A percentile compares a stretch with the other conserved stretches of the same genome.
Conservation (phyloP, 2,329 filamentous ascomycete genomes). For the Fusarium sp. region DNA sequence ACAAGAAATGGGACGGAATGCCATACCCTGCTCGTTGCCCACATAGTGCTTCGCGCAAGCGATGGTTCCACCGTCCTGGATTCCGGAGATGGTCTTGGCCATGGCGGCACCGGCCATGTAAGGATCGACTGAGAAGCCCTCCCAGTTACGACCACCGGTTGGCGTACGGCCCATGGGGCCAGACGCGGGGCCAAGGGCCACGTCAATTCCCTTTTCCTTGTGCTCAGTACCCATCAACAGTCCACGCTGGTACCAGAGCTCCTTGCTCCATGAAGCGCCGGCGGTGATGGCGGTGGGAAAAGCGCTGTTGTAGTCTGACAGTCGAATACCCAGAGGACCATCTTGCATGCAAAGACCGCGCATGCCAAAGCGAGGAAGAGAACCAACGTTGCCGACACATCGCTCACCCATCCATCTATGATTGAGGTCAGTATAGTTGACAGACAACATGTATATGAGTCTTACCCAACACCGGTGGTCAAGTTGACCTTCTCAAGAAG, state of each 20-base stretch:
- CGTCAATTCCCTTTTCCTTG: slow-evolving; percentile 82
- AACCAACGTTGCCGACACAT: slow-evolving; percentile 84
- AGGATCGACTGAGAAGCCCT: slow-evolving; percentile 79
- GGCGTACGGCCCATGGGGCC: slow-evolving; percentile 65
- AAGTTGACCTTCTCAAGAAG: slow-evolving; percentile 94
- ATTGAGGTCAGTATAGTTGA: background rate
- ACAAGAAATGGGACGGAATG: fast-evolving
- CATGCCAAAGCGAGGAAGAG: slow-evolving; percentile 79
- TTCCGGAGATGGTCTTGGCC: slow-evolving; percentile 81
- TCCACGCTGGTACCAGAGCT: slow-evolving; percentile 72
- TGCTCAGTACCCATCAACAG: slow-evolving; percentile 72
- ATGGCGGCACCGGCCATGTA: slow-evolving; percentile 82
- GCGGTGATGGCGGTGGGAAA: slow-evolving; percentile 86
- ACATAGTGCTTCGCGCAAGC: slow-evolving; percentile 87
- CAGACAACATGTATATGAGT: fast-evolving
- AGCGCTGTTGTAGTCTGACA: slow-evolving; percentile 84
- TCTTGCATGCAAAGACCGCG: slow-evolving; percentile 89
- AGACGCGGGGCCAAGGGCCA: slow-evolving; percentile 71
- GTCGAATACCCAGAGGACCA: slow-evolving; percentile 84
- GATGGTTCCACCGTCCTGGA: slow-evolving; percentile 86
- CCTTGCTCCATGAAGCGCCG: slow-evolving; percentile 86
- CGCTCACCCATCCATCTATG: slow-evolving; percentile 69
- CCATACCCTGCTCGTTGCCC: slow-evolving; percentile 76
- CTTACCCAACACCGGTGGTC: slow-evolving; percentile 88
- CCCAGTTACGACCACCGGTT: slow-evolving; percentile 73